Percentiles rank a stretch among this genome's conserved stretches.
Conservation (phyloP, 257 asterid species). For the Cynanchum wilfordii region DNA sequence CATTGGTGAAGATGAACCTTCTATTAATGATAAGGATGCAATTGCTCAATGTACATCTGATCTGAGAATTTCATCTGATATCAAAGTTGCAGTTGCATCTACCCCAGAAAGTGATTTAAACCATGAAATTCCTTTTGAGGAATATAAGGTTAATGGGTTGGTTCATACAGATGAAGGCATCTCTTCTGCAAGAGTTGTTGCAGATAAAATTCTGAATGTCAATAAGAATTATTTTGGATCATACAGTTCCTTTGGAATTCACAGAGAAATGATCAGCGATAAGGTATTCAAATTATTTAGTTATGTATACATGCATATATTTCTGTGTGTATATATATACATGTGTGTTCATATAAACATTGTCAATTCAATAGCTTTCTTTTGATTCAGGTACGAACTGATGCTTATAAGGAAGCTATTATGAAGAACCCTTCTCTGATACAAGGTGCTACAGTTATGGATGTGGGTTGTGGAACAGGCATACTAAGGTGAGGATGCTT, state of each 20-base stretch:
- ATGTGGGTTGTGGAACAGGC: constrained; percentile 98
- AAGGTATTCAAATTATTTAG: constrained; percentile 47
- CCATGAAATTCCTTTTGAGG: constrained; percentile 22
- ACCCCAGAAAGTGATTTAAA: constrained; percentile 23
- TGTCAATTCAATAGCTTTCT: constrained; percentile 3
- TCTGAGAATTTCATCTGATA: constrained; percentile 24
- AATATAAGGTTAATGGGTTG: constrained; percentile 17
- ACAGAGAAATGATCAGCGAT: constrained; percentile 94
- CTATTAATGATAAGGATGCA: constrained; percentile 34
- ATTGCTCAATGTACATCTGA: constrained; percentile 27
- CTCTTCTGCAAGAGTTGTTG: constrained; percentile 31
- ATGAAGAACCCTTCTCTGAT: constrained; percentile 80
- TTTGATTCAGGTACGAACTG: constrained; percentile 73
- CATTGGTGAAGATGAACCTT: constrained; percentile 49
- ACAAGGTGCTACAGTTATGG: constrained; percentile 73
- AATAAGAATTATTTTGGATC: constrained; percentile 74
- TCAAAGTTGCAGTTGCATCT: constrained; percentile 32
- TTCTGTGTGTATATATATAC: background rate
- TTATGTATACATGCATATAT: too few relatives aligned
- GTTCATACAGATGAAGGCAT: constrained; percentile 15
- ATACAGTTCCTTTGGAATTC: constrained; percentile 89
- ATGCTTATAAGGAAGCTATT: constrained; percentile 78
- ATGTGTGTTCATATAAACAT: background rate
- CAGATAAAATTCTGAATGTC: constrained; percentile 37
- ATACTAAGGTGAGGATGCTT: constrained; percentile 62